Percentiles rank a stretch among this genome's conserved stretches.
These are phyloP conservation scores for Gleditsia sinensis DNA, from an alignment of 306 rosid species.

Conservation along the genomic window DNA sequence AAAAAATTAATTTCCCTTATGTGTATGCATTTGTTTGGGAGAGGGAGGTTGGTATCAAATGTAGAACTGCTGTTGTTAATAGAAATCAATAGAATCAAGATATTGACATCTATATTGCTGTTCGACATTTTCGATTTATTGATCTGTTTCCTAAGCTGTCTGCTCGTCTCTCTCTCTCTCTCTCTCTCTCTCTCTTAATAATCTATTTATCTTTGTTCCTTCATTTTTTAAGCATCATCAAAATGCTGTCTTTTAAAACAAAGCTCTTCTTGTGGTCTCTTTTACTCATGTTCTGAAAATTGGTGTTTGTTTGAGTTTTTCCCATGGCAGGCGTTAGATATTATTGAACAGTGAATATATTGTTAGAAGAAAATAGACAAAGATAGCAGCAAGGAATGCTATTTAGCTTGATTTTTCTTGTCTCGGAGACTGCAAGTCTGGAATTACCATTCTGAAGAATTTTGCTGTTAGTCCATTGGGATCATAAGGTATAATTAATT, in stretches of 20 bases:
- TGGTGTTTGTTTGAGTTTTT: neutral
- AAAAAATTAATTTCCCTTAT: neutral
- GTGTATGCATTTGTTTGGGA: neutral
- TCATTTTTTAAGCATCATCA: neutral
- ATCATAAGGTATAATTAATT: neutral
- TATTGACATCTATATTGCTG: neutral
- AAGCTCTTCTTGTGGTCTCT: neutral
- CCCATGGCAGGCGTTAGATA: neutral
- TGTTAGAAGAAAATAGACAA: neutral
- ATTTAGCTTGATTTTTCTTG: neutral
- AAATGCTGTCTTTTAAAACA: neutral
- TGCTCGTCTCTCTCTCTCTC: neutral
- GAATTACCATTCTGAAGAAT: neutral
- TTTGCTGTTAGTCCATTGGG: neutral
- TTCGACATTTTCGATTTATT: neutral
- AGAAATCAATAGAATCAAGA: neutral
- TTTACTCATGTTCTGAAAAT: neutral
- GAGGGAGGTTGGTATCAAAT: neutral
- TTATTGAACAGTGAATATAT: neutral
- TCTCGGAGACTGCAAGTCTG: neutral
- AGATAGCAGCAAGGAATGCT: neutral
- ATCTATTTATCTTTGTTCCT: neutral
- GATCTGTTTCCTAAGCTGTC: neutral
- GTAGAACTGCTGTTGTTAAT: neutral
- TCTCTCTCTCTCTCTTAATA: neutral